A percentile compares a stretch with the other conserved stretches of the same genome.
phyloP scores from a whole-genome alignment of 2,329 filamentous ascomycete species.

The Cyphellophora attinorum region DNA sequence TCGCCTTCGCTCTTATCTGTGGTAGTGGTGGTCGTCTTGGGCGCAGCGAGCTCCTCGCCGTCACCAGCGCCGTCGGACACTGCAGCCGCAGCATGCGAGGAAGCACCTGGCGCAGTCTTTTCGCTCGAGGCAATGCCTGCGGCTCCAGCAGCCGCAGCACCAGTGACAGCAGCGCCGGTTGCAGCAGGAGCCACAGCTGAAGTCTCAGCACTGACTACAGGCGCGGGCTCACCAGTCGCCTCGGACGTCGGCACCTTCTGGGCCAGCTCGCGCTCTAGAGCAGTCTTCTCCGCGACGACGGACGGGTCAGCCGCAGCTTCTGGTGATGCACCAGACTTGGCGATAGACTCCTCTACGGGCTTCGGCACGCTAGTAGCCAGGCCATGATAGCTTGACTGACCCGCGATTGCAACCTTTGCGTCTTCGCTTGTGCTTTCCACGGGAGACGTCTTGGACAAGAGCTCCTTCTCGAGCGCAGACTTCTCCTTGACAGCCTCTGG shows the following conservation, averaged over 20 bases:
- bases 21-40: slow-evolving; percentile 3
- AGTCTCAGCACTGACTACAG: slow-evolving; percentile 30
- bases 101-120: slow-evolving; percentile 9
- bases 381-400: slow-evolving; percentile 26
- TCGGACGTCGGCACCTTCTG: slow-evolving; percentile 32
- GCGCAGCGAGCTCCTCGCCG: slow-evolving; percentile 3
- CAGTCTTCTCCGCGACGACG: slow-evolving; percentile 66
- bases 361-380: slow-evolving; percentile 31
- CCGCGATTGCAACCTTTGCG: slow-evolving; percentile 26
- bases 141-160: background rate
- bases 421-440: slow-evolving; percentile 31
- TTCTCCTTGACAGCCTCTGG: slow-evolving; percentile 64
- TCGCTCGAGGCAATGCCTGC: background rate
- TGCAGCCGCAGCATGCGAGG: slow-evolving; percentile 10
- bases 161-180: background rate
- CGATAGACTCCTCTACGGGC: slow-evolving; percentile 35
- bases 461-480: slow-evolving; percentile 62
- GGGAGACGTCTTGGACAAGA: slow-evolving; percentile 49
- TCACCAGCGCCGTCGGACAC: slow-evolving; percentile 12
- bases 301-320: slow-evolving; percentile 62
- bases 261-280: slow-evolving; percentile 64
- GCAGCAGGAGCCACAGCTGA: slow-evolving; percentile 24
- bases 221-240: slow-evolving; percentile 29
- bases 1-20: slow-evolving; percentile 15
- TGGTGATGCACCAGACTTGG: slow-evolving; percentile 48